These are phyloP conservation scores for Penicilliopsis zonata DNA, from an alignment of 495 filamentous ascomycete species.

Conservation along the genomic window DNA sequence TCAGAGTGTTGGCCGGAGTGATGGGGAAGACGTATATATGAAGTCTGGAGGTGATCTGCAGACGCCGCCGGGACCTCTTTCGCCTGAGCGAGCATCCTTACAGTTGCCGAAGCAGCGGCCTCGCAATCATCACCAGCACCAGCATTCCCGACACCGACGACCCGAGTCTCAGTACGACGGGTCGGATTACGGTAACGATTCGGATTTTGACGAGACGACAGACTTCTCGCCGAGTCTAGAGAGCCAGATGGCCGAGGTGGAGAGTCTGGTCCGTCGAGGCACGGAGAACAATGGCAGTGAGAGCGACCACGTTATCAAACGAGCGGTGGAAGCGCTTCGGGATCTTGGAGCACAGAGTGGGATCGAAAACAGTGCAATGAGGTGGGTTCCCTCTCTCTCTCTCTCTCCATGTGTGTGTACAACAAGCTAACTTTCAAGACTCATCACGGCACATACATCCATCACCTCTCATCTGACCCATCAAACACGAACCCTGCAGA, in stretches of 20 bases:
- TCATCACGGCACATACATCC: slow-evolving; percentile 80
- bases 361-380: slow-evolving; percentile 68
- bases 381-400: slow-evolving; percentile 35
- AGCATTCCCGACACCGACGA: slow-evolving; percentile 25
- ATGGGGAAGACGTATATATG: slow-evolving; percentile 22
- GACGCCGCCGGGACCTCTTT: slow-evolving; percentile 15
- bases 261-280: slow-evolving; percentile 59
- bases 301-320: slow-evolving; percentile 53
- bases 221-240: slow-evolving; percentile 65
- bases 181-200: slow-evolving; percentile 52
- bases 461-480: slow-evolving; percentile 74
- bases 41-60: slow-evolving; percentile 15
- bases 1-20: slow-evolving; percentile 21
- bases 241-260: slow-evolving; percentile 63
- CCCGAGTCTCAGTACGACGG: slow-evolving; percentile 42
- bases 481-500: slow-evolving; percentile 72
- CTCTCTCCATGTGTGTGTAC: no score
- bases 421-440: no score
- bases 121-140: slow-evolving; percentile 14
- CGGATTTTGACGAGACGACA: slow-evolving; percentile 54
- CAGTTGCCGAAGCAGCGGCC: slow-evolving; percentile 16
- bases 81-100: slow-evolving; percentile 14
- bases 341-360: slow-evolving; percentile 72
- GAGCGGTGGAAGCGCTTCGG: slow-evolving; percentile 60
- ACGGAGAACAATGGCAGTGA: slow-evolving; percentile 59